Conservation (phyloP, 78 protist genomes). For the Dictyostelium firmibasis region DNA sequence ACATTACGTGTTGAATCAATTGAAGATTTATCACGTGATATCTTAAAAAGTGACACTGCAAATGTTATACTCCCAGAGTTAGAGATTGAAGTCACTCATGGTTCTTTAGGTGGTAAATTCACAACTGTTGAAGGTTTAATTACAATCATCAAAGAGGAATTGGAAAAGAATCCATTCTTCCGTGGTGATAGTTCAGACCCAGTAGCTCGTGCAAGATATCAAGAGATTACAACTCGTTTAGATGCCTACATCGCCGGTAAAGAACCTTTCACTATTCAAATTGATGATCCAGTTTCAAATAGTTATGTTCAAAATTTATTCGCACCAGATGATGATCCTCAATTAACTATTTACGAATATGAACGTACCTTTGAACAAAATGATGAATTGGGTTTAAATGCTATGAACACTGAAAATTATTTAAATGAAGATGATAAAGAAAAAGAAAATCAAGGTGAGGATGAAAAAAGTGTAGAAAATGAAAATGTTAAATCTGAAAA, state of each 20-base stretch:
- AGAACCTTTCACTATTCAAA: slow-evolving; percentile 82
- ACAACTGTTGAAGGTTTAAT: slow-evolving; percentile 95
- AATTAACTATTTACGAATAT: slow-evolving; percentile 80
- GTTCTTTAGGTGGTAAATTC: slow-evolving; percentile 94
- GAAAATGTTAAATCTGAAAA: background rate
- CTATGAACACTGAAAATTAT: slow-evolving; percentile 85
- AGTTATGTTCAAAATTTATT: slow-evolving; percentile 64
- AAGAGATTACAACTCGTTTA: slow-evolving; percentile 3
- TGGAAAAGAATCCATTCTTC: slow-evolving; percentile 69
- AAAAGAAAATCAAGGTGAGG: background rate
- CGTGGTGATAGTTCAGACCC: slow-evolving; percentile 83
- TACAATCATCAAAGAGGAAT: slow-evolving; percentile 30
- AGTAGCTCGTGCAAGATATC: background rate
- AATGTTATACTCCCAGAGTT: slow-evolving; percentile 82
- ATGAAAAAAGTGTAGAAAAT: background rate
- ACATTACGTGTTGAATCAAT: slow-evolving; percentile 63
- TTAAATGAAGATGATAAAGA: background rate
- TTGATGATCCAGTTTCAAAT: slow-evolving; percentile 93
- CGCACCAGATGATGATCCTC: slow-evolving; percentile 93
- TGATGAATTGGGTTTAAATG: slow-evolving; percentile 92
- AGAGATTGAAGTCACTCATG: slow-evolving; percentile 82
- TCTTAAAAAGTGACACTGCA: slow-evolving; percentile 92
- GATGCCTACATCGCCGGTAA: slow-evolving; percentile 10
- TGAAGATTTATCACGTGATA: slow-evolving; percentile 90
- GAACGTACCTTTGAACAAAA: slow-evolving; percentile 90